Conservation (phyloP, 345 rosid genomes). For the Pistacia integerrima region DNA sequence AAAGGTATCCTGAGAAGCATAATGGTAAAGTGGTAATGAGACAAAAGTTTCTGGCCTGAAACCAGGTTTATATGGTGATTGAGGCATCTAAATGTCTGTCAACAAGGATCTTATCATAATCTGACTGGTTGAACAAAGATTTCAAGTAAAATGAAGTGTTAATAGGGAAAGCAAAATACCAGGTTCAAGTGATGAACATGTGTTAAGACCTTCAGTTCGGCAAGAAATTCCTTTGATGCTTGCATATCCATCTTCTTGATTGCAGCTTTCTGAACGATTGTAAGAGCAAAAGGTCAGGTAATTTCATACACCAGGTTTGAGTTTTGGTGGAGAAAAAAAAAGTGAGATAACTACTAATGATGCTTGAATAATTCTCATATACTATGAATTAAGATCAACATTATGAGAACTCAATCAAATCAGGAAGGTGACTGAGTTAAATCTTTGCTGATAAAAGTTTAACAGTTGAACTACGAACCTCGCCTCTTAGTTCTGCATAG, state of each 20-base stretch:
- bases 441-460: neutral
- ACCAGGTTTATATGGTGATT: neutral
- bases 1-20: conserved; percentile 33
- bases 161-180: conserved; percentile 45
- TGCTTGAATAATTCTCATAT: neutral
- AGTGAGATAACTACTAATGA: neutral
- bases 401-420: neutral
- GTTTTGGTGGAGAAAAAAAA: neutral
- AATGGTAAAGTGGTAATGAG: conserved; percentile 26
- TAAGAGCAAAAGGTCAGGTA: conserved; percentile 34
- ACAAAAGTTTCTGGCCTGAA: neutral
- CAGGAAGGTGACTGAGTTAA: too few relatives aligned
- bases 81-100: neutral
- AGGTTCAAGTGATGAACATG: conserved; percentile 94
- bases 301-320: conserved; percentile 20
- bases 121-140: conserved; percentile 21
- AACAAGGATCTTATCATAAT: neutral
- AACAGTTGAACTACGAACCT: conserved; percentile 49
- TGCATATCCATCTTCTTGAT: conserved; percentile 99
- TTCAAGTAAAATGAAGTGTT: conserved; percentile 31
- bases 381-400: neutral
- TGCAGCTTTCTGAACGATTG: conserved; percentile 75
- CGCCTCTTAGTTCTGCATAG: conserved; percentile 90
- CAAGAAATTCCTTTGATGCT: conserved; percentile 86
- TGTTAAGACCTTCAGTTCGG: conserved; percentile 87